Conservation (phyloP, 768 basidiomycete species). For the Gloeostereum incarnatum region DNA sequence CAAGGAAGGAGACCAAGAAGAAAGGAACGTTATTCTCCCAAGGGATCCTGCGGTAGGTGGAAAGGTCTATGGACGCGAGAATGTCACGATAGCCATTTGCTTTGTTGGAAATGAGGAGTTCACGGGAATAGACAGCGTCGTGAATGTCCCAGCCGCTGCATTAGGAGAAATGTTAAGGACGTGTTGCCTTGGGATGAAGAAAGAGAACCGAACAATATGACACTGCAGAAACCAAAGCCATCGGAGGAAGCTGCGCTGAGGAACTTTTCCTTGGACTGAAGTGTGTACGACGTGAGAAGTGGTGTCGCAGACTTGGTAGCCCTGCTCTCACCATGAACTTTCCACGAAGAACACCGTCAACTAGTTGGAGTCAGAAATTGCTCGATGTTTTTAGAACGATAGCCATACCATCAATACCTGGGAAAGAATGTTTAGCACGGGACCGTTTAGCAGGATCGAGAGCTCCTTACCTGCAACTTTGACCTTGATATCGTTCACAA, state of each 20-base stretch:
- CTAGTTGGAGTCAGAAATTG: constrained; percentile 25
- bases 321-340: constrained; percentile 68
- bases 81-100: constrained; percentile 91
- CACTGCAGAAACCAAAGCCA: constrained; percentile 91
- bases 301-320: background rate
- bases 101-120: constrained; percentile 85
- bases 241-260: constrained; percentile 67
- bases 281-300: constrained; percentile 7
- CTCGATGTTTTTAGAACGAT: constrained; percentile 2
- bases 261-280: constrained; percentile 87
- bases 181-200: background rate
- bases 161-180: constrained; percentile 5
- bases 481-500: constrained; percentile 68
- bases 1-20: constrained; percentile 85
- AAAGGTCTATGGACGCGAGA: constrained; percentile 77
- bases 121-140: constrained; percentile 74
- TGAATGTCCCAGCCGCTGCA: constrained; percentile 88
- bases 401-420: constrained; percentile 61
- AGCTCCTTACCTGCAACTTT: constrained; percentile 77
- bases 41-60: constrained; percentile 80
- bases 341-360: constrained; percentile 92
- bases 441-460: background rate
- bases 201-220: constrained; percentile 65
- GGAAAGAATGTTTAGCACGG: background rate
- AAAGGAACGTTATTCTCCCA: constrained; percentile 92